Base-by-base conservation (phyloP, 495 filamentous ascomycete genomes). In the Penicillium odoratum region DNA sequence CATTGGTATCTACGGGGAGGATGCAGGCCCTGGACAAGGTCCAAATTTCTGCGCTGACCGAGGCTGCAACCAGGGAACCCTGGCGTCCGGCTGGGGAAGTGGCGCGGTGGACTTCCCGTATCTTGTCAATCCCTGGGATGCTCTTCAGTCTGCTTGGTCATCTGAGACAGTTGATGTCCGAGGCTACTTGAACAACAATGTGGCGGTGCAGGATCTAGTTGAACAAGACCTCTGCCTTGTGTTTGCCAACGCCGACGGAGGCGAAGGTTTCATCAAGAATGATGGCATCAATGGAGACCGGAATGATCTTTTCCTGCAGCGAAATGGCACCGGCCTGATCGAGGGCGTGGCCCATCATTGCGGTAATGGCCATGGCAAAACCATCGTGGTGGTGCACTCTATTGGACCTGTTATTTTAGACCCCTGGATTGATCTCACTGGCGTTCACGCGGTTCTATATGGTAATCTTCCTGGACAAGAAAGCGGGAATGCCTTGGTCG, bases 391-490 rank as follows among this genome's bases (percentile, higher is more conserved):
- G 25, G 77, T 97, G n/a, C 94, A 98, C 69, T 80, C 94, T 3
- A 89, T 97, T 25, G 94, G 94, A 0, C 92, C 94, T 0, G 90
- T 96, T 5, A 71, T 92, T 10, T 67, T 97, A 57, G 94, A 97
- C 61, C 73, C 82, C 26, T 98, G 91, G 89, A 87, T 94, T 59
- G 85, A 96, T 48, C 69, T 88, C 0, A 87, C 90, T 3, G 83
- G 82, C 42, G 80, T 98, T 46, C 90, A 93, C 59, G 92, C 87
- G 0, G 85, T 97, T 1, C 61, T 98, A 8, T 81, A 96, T 51
- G 94, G 91, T 16, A 89, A 97, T 63, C 81, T 98, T 0, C 94
- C 94, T 0, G 92, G 93, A 5, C 84, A 97, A 71, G 93, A 97
- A 69, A 92, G 89, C 42, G 94, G 94, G 8, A 89, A 92, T 50